These are phyloP conservation scores for Stenogyne calaminthoides DNA, from an alignment of 305 asterid species.

Conservation along the genomic window DNA sequence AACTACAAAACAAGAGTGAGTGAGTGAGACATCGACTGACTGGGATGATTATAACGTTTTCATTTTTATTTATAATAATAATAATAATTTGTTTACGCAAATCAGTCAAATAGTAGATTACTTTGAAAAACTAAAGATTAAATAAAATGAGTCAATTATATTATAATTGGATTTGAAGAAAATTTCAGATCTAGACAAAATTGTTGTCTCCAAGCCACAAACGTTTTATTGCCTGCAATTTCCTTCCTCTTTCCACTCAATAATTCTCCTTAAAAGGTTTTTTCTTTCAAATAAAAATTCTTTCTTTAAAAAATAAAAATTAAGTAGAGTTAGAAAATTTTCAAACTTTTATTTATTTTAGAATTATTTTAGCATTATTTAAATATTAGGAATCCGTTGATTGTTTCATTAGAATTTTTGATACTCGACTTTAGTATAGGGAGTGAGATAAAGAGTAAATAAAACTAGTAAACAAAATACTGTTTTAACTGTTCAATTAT, in stretches of 20 bases:
- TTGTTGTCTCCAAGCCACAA: slow-evolving; percentile 7
- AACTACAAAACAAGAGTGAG: not conserved
- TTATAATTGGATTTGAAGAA: slow-evolving; percentile 4
- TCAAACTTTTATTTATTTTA: not conserved
- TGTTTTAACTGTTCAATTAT: too few species aligned
- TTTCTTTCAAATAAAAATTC: not conserved
- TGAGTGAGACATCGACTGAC: slow-evolving; percentile 9
- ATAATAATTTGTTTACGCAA: not conserved
- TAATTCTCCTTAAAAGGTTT: too few species aligned
- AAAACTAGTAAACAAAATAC: too few species aligned
- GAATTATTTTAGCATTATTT: too few species aligned
- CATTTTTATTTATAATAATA: not conserved
- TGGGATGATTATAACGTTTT: slow-evolving; percentile 16
- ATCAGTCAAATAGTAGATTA: slow-evolving; percentile 1
- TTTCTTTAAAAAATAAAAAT: too few species aligned
- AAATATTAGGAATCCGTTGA: too few species aligned
- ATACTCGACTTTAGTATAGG: too few species aligned
- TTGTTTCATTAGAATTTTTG: too few species aligned
- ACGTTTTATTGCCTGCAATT: not conserved
- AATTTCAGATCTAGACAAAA: slow-evolving; percentile 18
- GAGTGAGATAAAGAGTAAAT: too few species aligned
- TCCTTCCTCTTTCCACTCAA: too few species aligned
- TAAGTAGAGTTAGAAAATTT: not conserved
- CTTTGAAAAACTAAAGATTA: not conserved
- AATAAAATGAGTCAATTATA: slow-evolving; percentile 1